Evolutionary conservation across 2,329 filamentous ascomycete species (phyloP).

Genomic region (Phaeosphaeriaceae sp.): DNA sequence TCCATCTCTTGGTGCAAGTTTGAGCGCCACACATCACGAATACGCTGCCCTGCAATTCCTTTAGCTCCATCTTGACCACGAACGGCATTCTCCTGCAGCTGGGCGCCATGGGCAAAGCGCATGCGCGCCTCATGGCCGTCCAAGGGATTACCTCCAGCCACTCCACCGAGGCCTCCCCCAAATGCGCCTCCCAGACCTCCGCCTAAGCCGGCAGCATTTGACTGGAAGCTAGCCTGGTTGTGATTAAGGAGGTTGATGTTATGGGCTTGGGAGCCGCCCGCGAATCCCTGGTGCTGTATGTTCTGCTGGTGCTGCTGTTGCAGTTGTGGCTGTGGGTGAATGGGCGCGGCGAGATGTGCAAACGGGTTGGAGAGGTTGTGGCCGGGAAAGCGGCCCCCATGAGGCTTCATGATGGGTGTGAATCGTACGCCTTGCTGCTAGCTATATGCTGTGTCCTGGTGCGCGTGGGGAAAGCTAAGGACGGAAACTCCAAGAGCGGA

Average conservation of each 20-base stretch:
- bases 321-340: slow-evolving; percentile 55
- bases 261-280: slow-evolving; percentile 58
- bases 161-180: slow-evolving; percentile 60
- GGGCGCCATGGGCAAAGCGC: slow-evolving; percentile 79
- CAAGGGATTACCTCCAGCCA: slow-evolving; percentile 68
- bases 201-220: slow-evolving; percentile 61
- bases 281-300: slow-evolving; percentile 74
- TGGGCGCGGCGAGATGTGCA: slow-evolving; percentile 55
- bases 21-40: slow-evolving; percentile 94
- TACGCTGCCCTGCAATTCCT: slow-evolving; percentile 71
- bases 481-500: no score
- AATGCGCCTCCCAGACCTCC: slow-evolving; percentile 63
- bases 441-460: no score
- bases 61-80: slow-evolving; percentile 62
- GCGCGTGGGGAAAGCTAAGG: no score
- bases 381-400: slow-evolving; percentile 64
- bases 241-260: slow-evolving; percentile 65
- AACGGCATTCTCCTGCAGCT: slow-evolving; percentile 57
- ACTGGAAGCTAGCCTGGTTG: slow-evolving; percentile 47
- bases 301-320: slow-evolving; percentile 58
- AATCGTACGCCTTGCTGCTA: background rate
- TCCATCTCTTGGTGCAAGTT: slow-evolving; percentile 93
- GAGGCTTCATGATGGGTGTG: slow-evolving; percentile 61
- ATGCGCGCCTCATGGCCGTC: slow-evolving; percentile 87
- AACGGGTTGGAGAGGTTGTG: slow-evolving; percentile 66